phyloP scores from a whole-genome alignment of 352 stramenopile genomes.

The Globisporangium orthogonon region DNA sequence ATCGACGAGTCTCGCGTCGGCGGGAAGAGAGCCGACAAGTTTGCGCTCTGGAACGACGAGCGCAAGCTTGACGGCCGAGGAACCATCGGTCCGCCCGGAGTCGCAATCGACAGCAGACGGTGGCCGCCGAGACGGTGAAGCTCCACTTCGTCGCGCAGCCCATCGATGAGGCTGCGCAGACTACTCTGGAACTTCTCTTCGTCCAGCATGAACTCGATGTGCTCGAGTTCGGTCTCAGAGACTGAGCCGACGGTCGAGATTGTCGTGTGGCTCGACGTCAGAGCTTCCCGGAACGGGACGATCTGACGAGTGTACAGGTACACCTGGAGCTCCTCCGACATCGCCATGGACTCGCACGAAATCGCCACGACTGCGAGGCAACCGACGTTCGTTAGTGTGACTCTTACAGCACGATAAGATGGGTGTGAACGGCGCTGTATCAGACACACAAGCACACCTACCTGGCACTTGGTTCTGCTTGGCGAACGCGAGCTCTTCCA shows the following conservation, averaged over 20 bases:
- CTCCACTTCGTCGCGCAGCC: constrained; percentile 71
- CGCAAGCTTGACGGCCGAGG: constrained; percentile 8
- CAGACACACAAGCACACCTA: constrained; percentile 8
- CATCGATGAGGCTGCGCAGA: constrained; percentile 62
- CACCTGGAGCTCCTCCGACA: constrained; percentile 69
- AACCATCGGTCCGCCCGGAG: constrained; percentile 12
- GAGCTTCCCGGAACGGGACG: constrained; percentile 58
- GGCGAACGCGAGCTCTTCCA: constrained; percentile 72
- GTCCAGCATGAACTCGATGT: constrained; percentile 48
- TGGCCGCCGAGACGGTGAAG: constrained; percentile 40
- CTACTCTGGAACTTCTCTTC: constrained; percentile 61
- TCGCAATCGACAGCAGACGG: constrained; percentile 11
- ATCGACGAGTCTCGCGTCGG: constrained; percentile 4
- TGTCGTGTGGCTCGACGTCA: constrained; percentile 37
- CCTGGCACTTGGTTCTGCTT: constrained; percentile 55
- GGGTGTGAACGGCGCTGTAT: no score
- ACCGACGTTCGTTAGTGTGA: neutral
- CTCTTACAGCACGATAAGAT: neutral
- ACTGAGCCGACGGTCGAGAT: constrained; percentile 12
- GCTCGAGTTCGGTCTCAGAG: constrained; percentile 15
- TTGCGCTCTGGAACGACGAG: constrained; percentile 11
- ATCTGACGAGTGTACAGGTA: constrained; percentile 79
- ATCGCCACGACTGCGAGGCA: constrained; percentile 48
- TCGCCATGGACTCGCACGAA: constrained; percentile 46
- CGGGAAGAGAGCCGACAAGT: constrained; percentile 11